Evolutionary conservation across 495 filamentous ascomycete genomes (phyloP).

Genomic region (Antarctomyces pellizariae): DNA sequence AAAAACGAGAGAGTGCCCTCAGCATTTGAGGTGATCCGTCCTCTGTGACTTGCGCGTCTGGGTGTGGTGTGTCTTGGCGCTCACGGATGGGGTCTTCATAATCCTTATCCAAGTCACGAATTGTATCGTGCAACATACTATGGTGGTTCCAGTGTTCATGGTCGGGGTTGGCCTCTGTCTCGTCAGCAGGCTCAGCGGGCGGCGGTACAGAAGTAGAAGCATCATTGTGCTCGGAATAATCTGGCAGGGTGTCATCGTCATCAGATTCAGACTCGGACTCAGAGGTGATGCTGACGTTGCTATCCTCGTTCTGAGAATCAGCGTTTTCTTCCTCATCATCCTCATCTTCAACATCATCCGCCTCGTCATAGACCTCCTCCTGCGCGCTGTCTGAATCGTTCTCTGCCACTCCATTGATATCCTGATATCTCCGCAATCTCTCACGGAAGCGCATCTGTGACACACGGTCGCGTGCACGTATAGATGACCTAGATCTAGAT

Average conservation of each 20-base stretch:
- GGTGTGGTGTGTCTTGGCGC: conserved; percentile 5
- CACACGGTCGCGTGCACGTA: too few relatives aligned
- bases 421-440: too few relatives aligned
- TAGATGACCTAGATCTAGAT: too few relatives aligned
- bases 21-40: conserved; percentile 7
- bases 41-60: conserved; percentile 8
- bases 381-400: too few relatives aligned
- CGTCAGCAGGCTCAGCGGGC: conserved; percentile 2
- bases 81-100: conserved; percentile 7
- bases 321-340: conserved; percentile 8
- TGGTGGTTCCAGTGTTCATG: too few relatives aligned
- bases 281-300: conserved; percentile 5
- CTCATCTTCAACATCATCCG: too few relatives aligned
- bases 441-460: too few relatives aligned
- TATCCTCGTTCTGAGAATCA: conserved; percentile 7
- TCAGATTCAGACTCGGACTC: conserved; percentile 1
- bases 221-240: conserved; percentile 2
- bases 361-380: too few relatives aligned
- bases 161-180: conserved; percentile 3
- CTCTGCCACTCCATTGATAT: too few relatives aligned
- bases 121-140: too few relatives aligned
- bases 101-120: too few relatives aligned
- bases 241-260: conserved; percentile 1
- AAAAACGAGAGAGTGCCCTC: conserved; percentile 32
- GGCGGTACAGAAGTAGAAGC: conserved; percentile 3